These are phyloP conservation scores for Trichoderma sp. DNA, from an alignment of 2,329 filamentous ascomycete genomes.

Conservation along the genomic window DNA sequence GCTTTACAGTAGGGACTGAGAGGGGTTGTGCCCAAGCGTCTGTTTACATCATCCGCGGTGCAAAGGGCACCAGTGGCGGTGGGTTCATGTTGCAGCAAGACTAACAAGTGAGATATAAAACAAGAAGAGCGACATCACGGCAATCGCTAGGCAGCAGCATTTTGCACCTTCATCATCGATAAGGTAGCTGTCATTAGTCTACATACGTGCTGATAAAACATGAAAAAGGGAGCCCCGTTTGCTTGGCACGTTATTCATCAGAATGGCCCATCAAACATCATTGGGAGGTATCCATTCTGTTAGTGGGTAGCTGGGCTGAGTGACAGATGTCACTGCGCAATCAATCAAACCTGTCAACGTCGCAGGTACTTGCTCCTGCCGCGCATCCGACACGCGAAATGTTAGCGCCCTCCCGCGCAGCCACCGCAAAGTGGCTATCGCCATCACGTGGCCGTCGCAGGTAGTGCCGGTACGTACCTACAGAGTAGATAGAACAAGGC, in stretches of 20 bases:
- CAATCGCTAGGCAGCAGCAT: constrained; percentile 12
- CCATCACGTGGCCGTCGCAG: constrained; percentile 14
- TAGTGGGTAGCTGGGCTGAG: background rate
- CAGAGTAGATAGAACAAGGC: too few species aligned
- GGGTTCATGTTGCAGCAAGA: background rate
- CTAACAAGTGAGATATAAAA: background rate
- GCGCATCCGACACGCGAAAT: background rate
- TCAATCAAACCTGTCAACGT: background rate
- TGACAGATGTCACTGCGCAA: background rate
- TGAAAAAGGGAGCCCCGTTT: background rate
- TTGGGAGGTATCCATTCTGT: background rate
- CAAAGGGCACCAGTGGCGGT: background rate
- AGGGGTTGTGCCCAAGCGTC: too few species aligned
- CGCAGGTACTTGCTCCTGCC: background rate
- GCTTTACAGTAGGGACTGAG: too few species aligned
- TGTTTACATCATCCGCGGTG: background rate
- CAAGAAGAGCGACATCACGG: background rate
- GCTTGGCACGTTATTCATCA: background rate
- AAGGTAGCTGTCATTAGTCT: background rate
- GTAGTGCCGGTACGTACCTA: background rate
- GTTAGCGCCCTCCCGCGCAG: constrained; percentile 21
- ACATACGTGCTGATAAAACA: too few species aligned
- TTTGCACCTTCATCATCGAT: background rate
- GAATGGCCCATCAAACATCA: background rate
- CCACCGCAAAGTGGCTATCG: background rate